Evolutionary conservation across 768 basidiomycete genomes (phyloP).

Genomic region (Russula lepida): DNA sequence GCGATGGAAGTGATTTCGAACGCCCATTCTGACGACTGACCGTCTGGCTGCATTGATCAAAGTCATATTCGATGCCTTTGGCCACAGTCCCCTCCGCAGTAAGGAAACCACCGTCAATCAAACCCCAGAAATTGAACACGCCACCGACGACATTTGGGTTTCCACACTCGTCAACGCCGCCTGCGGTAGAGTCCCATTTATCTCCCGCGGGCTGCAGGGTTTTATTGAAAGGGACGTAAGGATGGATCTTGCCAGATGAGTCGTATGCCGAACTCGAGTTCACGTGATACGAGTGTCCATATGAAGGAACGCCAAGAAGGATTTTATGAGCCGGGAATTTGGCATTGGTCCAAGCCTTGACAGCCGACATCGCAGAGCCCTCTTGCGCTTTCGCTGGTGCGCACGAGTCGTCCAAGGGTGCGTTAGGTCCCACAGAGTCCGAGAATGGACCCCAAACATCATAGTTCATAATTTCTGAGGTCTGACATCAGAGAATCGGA

Average conservation of each 20-base stretch:
- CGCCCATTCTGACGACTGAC: slow-evolving; percentile 2
- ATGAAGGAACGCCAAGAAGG: slow-evolving; percentile 77
- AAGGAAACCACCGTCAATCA: slow-evolving; percentile 48
- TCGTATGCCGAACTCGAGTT: slow-evolving; percentile 30
- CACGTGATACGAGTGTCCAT: slow-evolving; percentile 64
- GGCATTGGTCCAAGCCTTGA: slow-evolving; percentile 68
- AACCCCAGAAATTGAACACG: slow-evolving; percentile 49
- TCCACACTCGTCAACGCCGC: slow-evolving; percentile 49
- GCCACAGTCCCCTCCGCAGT: slow-evolving; percentile 35
- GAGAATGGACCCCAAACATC: slow-evolving; percentile 51
- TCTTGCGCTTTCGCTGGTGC: slow-evolving; percentile 40
- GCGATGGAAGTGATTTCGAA: background rate
- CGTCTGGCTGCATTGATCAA: slow-evolving; percentile 31
- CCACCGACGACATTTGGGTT: slow-evolving; percentile 41
- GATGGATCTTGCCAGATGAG: slow-evolving; percentile 13
- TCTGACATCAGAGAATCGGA: background rate
- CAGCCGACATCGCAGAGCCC: slow-evolving; percentile 73
- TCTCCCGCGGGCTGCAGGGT: slow-evolving; percentile 28
- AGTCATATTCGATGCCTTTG: slow-evolving; percentile 39
- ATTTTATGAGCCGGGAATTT: slow-evolving; percentile 72
- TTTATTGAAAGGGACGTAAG: slow-evolving; percentile 19
- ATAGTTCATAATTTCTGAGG: slow-evolving; percentile 52
- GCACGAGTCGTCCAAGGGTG: slow-evolving; percentile 77
- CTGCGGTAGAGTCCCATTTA: slow-evolving; percentile 39
- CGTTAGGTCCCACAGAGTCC: slow-evolving; percentile 67